Base-by-base conservation (phyloP, 2,329 filamentous ascomycete species). In the Beauveria pseudobassiana region DNA sequence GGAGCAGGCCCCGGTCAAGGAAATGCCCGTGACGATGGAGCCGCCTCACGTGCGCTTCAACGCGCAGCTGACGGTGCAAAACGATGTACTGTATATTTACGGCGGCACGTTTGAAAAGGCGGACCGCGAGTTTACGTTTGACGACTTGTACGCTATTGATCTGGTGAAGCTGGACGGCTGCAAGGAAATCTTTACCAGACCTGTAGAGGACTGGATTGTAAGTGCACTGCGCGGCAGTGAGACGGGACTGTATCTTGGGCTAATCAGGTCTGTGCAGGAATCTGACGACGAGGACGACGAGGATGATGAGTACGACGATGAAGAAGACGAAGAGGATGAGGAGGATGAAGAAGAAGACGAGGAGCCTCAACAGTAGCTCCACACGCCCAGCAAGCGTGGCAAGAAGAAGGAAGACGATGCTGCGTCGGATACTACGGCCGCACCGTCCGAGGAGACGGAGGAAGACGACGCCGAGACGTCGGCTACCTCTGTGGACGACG, bases 71-170 rank as follows among this genome's bases (percentile, higher is more conserved):
- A 86, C 93, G 0, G 91, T 98, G 0, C 93, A 98, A 74, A 91
- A 93, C 66, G 95, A 99, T 72, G 86, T 90, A 9, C 81, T 98
- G 1, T 99, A 93, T 75, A 91, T 98, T 59, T 98, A 96, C 70
- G 93, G 95, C 34, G 95, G 95, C 20, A 99, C 93, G 0, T 97
- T 89, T 69, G 95, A 99, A 72, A 95, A 96, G 72, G 93, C 91
- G 20, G 95, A 99, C 69, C 84, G 91, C 24, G 95, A 99, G 74
- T 96, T 90, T 69, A 98, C 93, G 0, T 96, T 98, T 74, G 93
- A 97, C 68, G 95, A 99, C 69, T 80, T 99, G 74, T 96, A 96
- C 75, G 88, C 91, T 2, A 87, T 98, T 63, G 92, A 99, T 69
- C 80, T 99, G n/a, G 93, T 89, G 63, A 97, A 96, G 74, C 81